Conservation (phyloP, 108 stramenopile species). For the Skeletonema costatum region DNA sequence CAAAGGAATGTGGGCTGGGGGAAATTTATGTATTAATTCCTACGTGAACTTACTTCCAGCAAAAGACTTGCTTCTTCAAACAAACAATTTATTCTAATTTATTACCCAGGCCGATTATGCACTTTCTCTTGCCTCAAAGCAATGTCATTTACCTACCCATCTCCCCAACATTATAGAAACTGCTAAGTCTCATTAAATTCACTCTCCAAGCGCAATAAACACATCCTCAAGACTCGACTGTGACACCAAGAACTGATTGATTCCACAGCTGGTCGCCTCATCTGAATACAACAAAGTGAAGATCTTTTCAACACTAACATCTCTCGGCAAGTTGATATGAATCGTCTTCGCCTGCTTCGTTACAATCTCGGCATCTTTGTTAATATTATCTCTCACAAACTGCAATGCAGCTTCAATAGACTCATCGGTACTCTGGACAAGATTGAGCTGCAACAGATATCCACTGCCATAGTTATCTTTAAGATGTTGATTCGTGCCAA, state of each 20-base stretch:
- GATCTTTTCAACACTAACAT: constrained; percentile 38
- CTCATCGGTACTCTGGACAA: constrained; percentile 34
- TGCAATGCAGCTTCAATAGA: constrained; percentile 36
- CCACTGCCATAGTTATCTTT: constrained; percentile 69
- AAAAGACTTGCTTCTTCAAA: no score
- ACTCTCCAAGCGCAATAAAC: constrained; percentile 57
- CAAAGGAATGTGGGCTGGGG: no score
- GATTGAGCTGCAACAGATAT: constrained; percentile 57
- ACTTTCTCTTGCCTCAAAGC: no score
- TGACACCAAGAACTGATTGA: constrained; percentile 64
- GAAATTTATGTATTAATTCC: no score
- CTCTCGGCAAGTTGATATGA: constrained; percentile 53
- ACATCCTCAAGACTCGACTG: constrained; percentile 68
- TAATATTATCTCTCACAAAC: constrained; percentile 43
- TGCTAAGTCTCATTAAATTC: not conserved
- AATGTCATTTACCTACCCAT: no score
- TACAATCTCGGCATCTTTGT: constrained; percentile 46
- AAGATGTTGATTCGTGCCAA: constrained; percentile 81
- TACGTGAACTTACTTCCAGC: no score
- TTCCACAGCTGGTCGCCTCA: constrained; percentile 37
- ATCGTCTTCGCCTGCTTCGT: constrained; percentile 59
- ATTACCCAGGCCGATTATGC: no score
- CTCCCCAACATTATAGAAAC: no score
- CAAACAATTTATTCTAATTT: no score
- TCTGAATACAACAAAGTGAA: constrained; percentile 50